Evolutionary conservation across 345 rosid species (phyloP).

Genomic region (Trapa bicornis): DNA sequence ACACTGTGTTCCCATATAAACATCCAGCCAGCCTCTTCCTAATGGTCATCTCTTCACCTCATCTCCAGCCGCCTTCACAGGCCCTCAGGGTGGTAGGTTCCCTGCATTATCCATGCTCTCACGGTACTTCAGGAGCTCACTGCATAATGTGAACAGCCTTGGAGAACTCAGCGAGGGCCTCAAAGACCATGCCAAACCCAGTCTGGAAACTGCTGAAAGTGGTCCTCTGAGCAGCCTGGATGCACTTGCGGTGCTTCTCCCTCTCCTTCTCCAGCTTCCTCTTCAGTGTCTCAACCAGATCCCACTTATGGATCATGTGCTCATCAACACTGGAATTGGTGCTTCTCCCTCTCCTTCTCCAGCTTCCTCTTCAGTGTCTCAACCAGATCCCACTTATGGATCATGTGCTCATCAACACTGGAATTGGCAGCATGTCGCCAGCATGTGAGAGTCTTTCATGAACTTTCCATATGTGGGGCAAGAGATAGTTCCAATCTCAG

Average conservation of each 20-base stretch:
- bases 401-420: slow-evolving; percentile 15
- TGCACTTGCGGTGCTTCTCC: slow-evolving; percentile 35
- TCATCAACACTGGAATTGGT: slow-evolving; percentile 17
- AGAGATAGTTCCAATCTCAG: slow-evolving; percentile 43
- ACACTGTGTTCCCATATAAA: not conserved
- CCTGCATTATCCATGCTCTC: slow-evolving; percentile 21
- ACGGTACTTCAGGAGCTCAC: slow-evolving; percentile 24
- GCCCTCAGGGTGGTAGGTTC: slow-evolving; percentile 10
- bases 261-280: slow-evolving; percentile 36
- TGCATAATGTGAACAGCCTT: slow-evolving; percentile 37
- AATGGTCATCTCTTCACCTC: slow-evolving; percentile 22
- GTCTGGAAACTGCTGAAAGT: slow-evolving; percentile 43
- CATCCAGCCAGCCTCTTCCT: not conserved
- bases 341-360: slow-evolving; percentile 47
- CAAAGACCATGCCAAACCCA: slow-evolving; percentile 36
- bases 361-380: slow-evolving; percentile 49
- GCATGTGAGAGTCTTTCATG: slow-evolving; percentile 51
- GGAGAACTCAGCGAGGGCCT: slow-evolving; percentile 38
- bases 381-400: slow-evolving; percentile 36
- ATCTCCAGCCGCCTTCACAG: slow-evolving; percentile 24
- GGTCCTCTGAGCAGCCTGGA: slow-evolving; percentile 48
- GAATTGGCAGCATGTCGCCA: slow-evolving; percentile 23
- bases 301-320: slow-evolving; percentile 25
- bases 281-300: slow-evolving; percentile 36
- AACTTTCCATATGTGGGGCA: slow-evolving; percentile 42